Percentiles rank a stretch among this genome's conserved stretches.
Conservation (phyloP, 192 early-diverging fungal genomes). For the Entophlyctis helioformis region DNA sequence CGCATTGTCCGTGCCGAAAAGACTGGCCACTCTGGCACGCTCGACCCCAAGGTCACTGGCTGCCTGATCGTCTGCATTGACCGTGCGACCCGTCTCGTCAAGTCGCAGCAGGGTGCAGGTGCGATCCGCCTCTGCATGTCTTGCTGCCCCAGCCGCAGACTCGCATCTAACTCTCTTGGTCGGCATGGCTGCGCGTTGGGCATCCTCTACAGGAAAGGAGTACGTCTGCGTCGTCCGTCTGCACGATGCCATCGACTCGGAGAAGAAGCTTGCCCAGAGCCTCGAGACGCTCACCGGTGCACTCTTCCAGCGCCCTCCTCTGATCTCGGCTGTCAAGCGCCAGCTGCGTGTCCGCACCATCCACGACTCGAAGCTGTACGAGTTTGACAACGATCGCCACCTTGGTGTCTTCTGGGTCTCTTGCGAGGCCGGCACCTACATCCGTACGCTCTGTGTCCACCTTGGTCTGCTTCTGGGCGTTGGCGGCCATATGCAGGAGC, state of each 20-base stretch:
- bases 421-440: conserved; percentile 99
- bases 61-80: conserved; percentile 99
- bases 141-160: too few species aligned
- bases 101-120: conserved; percentile 98
- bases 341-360: conserved; percentile 98
- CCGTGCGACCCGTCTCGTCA: conserved; percentile 95
- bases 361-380: conserved; percentile 88
- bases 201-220: conserved; percentile 58
- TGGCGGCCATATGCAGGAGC: conserved; percentile 99
- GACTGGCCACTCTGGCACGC: conserved; percentile 95
- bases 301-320: conserved; percentile 95
- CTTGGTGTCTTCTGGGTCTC: conserved; percentile 94
- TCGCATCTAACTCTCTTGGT: too few species aligned
- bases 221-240: conserved; percentile 93
- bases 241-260: conserved; percentile 84
- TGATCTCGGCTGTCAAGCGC: conserved; percentile 98
- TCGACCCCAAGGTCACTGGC: conserved; percentile 98
- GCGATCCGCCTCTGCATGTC: too few species aligned
- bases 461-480: conserved; percentile 88
- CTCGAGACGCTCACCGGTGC: conserved; percentile 97
- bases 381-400: conserved; percentile 96
- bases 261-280: conserved; percentile 73
- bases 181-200: too few species aligned
- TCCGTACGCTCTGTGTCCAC: conserved; percentile 98
- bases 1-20: conserved; percentile 96